Evolutionary conservation across 768 basidiomycete species (phyloP), one percentile per base, ranked within the genome.

Genomic region (Pleurotus tuber-regium): DNA sequence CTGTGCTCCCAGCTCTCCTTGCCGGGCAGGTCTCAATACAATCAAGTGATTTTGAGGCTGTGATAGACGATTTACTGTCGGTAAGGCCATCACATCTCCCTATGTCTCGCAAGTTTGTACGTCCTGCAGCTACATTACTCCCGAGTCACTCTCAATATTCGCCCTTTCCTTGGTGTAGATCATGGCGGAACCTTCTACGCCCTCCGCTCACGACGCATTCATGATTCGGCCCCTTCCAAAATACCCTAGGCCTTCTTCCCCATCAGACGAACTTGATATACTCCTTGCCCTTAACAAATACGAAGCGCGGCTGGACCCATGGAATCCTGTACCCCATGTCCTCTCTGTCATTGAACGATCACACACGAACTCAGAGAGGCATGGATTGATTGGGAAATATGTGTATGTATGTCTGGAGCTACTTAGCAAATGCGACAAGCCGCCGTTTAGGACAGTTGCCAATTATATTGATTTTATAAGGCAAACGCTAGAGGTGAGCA

Each of bases 271-370:
- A 54, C 61, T 77, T 5, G 54, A 66, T 19, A 55, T 81, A 8
- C 59, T 77, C 9, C 64, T 73, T 16, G 66, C 72, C 11, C 69
- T 80, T 49, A 80, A 80, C 53, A 64, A 70, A 12, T 63, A 66
- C 18, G 72, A 74, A 31, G 59, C 67, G 5, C 73, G 80, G 10
- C 58, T 64, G 38, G 80, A 82, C 57, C 79, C 79, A 0, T 80
- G 80, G 80, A 82, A 82, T 54, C 72, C 78, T 4, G 64, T 70
- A 6, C 79, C 78, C 4, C 76, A 75, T 38, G 64, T 82, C 7
- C 59, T 77, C 11, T 66, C 69, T 51, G 70, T 70, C 1, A 70
- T 78, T 0, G 70, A 77, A 52, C 70, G 73, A 25, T n/a, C n/a
- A n/a, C n/a, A n/a, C n/a, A n/a, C n/a, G n/a, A n/a, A 38, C n/a